Conservation (phyloP, 2,329 filamentous ascomycete species). For the Paramyrothecium sp. region DNA sequence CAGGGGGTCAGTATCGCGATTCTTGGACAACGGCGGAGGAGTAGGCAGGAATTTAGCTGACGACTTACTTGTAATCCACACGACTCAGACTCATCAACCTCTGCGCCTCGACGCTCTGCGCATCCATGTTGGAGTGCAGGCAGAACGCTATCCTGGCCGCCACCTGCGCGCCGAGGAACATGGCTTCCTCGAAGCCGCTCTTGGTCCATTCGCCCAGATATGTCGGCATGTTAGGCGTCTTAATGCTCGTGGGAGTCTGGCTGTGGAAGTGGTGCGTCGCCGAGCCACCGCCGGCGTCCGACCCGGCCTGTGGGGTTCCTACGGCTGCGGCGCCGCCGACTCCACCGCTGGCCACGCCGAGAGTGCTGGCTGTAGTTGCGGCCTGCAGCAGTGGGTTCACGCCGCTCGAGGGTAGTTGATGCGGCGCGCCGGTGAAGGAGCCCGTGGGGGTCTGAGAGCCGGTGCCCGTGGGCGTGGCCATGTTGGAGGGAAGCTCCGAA, state of each 20-base stretch:
- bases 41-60: neutral
- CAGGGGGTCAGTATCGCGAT: neutral
- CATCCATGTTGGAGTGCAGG: slow-evolving; percentile 55
- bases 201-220: slow-evolving; percentile 93
- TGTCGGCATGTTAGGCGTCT: slow-evolving; percentile 71
- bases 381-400: slow-evolving; percentile 92
- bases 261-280: slow-evolving; percentile 55
- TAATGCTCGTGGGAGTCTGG: slow-evolving; percentile 81
- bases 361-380: slow-evolving; percentile 72
- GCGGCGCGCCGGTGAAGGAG: slow-evolving; percentile 52
- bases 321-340: slow-evolving; percentile 29
- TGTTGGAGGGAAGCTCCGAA: slow-evolving; percentile 89
- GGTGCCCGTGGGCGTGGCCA: slow-evolving; percentile 87
- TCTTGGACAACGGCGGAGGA: neutral
- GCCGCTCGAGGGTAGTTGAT: slow-evolving; percentile 54
- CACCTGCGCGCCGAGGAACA: slow-evolving; percentile 85
- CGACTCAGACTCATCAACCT: slow-evolving; percentile 55
- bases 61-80: slow-evolving; percentile 60
- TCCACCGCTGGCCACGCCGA: slow-evolving; percentile 40
- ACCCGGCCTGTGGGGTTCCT: slow-evolving; percentile 39
- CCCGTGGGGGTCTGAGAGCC: slow-evolving; percentile 86
- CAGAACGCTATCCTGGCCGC: slow-evolving; percentile 65
- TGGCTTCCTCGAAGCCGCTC: slow-evolving; percentile 73
- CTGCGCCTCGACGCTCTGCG: slow-evolving; percentile 49
- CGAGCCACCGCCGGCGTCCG: slow-evolving; percentile 33